Base-by-base conservation (phyloP, 768 basidiomycete species). In the Termitomyces sp. region DNA sequence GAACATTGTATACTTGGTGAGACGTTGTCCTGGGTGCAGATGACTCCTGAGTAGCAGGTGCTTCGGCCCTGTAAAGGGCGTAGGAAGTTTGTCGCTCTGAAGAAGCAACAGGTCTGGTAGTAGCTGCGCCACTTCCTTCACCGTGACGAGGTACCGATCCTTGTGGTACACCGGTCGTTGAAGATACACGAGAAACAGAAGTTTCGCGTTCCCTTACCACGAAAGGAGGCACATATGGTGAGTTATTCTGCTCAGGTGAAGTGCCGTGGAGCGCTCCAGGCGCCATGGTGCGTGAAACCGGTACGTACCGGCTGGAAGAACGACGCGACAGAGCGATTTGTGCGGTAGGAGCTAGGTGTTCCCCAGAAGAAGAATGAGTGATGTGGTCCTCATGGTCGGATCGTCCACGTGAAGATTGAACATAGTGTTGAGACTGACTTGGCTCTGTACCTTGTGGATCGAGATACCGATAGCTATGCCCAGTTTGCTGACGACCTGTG, bases 261-360 rank as follows among this genome's bases (percentile, higher is more conserved):
- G 39, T 15, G 12, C 25, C n/a, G 18, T 16, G 27, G 6, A 42
- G 36, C 13, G 51, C 1, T n/a, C 23, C 23, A 18, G 47, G 16
- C 13, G 43, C 31, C 60, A 65, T 60, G n/a, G 62, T 63, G 3
- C 56, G 60, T 15, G 61, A 62, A n/a, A 53, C 57, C n/a, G 61
- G 61, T 18, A 62, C 53, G 38, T 64, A 64, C 27, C 63, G 59
- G 41, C 49, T 56, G 20, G 52, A 25, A 22, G 56, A 45, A 10
- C 59, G 56, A 40, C 58, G 42, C 29, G 60, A 45, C 36, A 53
- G 53, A 36, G 63, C 59, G 25, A 61, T 52, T 27, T 54, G 53
- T 44, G 59, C 39, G 10, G 25, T 23, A 20, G 44, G 38, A 36
- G 53, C 18, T 12, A 36, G 32, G 16, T 38, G 49, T 15, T 58